Base-by-base conservation (phyloP, 306 rosid species). In the Prunus mongolica region DNA sequence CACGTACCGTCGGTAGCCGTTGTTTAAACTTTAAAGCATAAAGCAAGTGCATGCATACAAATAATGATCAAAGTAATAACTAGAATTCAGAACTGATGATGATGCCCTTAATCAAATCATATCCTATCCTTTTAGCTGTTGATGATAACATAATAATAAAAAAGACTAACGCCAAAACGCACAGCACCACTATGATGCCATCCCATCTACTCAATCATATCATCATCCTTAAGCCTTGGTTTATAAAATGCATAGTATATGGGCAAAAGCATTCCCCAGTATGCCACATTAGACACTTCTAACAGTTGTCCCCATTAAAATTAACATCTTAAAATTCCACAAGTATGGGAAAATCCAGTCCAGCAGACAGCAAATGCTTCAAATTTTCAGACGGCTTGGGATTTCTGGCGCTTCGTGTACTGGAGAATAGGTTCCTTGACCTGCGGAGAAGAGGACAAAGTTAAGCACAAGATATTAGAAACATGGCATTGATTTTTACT, bases 401-500 rank as follows among this genome's bases (percentile, higher is more conserved):
- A 84, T 84, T 79, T 92, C 87, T 85, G 97, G 84, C 97, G 97
- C 83, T 92, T 95, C 70, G 73, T 9, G 79, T 87, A 65, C 83
- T 95, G 99, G 76, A 84, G 88, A 77, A 95, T 90, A 52, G 97
- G 97, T 79, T 95, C 99, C 86, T 81, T 92, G 73, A 90, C 99
- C 99, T 95, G 86, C 80, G 82, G 45, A 65, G 9, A 38, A 64
- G 2, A 68, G 38, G 12, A 20, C 73, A 61, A 61, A 34, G 8
- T 13, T 22, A 28, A 14, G 18, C 12, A 10, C 58, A 28, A 4
- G 55, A 63, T 78, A 68, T 34, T 47, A 38, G 69, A 61, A 71
- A 63, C 50, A 60, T 44, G 52, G 60, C 38, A 45, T 45, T 70
- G 52, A 1, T 60, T 57, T 20, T 0, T 12, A 14, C 12, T 19